Evolutionary conservation across 805 yeast species (phyloP).

Genomic region (Ogataea siamensis): DNA sequence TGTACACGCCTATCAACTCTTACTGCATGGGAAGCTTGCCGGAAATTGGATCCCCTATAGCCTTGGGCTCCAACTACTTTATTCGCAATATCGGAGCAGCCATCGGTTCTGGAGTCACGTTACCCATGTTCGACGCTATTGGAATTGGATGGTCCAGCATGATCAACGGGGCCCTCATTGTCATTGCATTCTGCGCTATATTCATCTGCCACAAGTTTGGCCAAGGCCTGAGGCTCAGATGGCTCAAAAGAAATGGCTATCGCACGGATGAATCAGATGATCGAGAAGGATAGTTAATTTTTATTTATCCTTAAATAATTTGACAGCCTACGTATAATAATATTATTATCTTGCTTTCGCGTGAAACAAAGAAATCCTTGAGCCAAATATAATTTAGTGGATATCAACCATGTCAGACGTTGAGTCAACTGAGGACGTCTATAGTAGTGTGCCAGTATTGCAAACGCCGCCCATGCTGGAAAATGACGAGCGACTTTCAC

Average conservation of each 20-base stretch:
- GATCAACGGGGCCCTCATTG: constrained; percentile 34
- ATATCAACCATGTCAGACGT: constrained; percentile 5
- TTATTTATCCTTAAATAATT: constrained; percentile 2
- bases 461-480: constrained; percentile 7
- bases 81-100: constrained; percentile 49
- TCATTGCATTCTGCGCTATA: constrained; percentile 6
- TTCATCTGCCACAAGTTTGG: constrained; percentile 9
- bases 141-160: constrained; percentile 58
- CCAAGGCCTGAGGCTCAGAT: constrained; percentile 5
- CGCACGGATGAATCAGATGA: constrained; percentile 6
- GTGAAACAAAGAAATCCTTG: constrained; percentile 4
- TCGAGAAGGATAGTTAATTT: constrained; percentile 5
- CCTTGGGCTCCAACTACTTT: constrained; percentile 50
- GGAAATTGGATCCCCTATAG: constrained; percentile 46
- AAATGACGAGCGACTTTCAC: constrained; percentile 11
- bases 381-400: background rate
- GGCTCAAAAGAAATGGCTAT: constrained; percentile 13
- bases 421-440: constrained; percentile 4
- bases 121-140: constrained; percentile 42
- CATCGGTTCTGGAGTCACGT: constrained; percentile 45
- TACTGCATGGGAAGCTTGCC: constrained; percentile 59
- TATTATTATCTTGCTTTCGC: constrained; percentile 11
- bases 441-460: background rate
- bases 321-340: constrained; percentile 6
- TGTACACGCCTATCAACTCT: constrained; percentile 50